Base-by-base conservation (phyloP, 805 yeast genomes). In the Cyberlindnera petersonii region DNA sequence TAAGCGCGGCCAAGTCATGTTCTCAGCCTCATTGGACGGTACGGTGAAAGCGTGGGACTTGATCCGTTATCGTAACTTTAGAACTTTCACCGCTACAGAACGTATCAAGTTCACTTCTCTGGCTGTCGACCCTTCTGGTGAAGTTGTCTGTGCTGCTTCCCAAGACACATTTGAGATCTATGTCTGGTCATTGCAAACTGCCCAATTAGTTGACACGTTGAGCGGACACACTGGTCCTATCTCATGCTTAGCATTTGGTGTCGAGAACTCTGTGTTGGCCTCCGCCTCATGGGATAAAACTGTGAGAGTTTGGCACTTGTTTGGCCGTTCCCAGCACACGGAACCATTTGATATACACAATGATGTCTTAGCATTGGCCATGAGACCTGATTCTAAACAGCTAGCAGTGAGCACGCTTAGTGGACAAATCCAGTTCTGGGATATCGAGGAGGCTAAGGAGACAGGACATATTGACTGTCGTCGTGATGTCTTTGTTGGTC, bases 31-130 rank as follows among this genome's bases (percentile, higher is more conserved):
- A 0, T 66, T 89, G 44, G 98, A 93, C 65, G 98, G 98, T 43
- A 93, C 98, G 0, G 88, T 93, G 9, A 74, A 97, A 52, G 98
- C 98, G 0, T 93, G 96, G 95, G 98, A 93, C 69, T 68, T 93
- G 46, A 74, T 89, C 26, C 72, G 98, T 52, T 93, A 83, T 61
- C 77, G 98, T 59, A 93, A 93, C 58, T 93, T 93, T 69, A 74
- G 98, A 52, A 87, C 96, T 0, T 89, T 91, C 59, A 88, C 98
- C 0, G 93, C 97, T 0, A 79, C 96, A 4, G 82, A 81, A 48
- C 72, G 98, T 52, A 69, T 89, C 20, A 96, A 88, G 57, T 93
- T 91, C 63, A 81, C 79, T 36, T 77, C 87, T 37, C 65, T 93
- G 44, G 98, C 98, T 0, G 95, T 88, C 30, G 98, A 93, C 61